phyloP scores from a whole-genome alignment of 2,329 filamentous ascomycete species.

The Elsinoe necatrix region DNA sequence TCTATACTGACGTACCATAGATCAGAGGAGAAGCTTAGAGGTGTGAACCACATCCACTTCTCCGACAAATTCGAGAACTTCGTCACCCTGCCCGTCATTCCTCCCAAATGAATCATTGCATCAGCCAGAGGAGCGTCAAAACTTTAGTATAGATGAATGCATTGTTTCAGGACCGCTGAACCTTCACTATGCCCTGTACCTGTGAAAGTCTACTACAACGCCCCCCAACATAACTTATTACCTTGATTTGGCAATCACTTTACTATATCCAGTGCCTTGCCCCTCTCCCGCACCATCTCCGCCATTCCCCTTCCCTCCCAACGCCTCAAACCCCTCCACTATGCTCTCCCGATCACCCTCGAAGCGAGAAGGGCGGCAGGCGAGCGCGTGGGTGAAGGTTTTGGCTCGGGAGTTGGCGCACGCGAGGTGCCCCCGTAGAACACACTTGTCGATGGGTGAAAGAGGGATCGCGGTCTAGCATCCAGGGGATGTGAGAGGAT shows the following conservation, averaged over 20 bases:
- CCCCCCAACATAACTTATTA: neutral
- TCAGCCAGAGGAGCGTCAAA: neutral
- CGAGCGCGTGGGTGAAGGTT: conserved; percentile 43
- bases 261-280: neutral
- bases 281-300: conserved; percentile 15
- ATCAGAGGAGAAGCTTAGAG: conserved; percentile 36
- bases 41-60: conserved; percentile 48
- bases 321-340: conserved; percentile 45
- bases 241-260: neutral
- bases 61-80: conserved; percentile 43
- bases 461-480: conserved; percentile 44
- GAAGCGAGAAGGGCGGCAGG: too few relatives aligned
- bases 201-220: neutral
- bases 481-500: conserved; percentile 52
- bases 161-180: neutral
- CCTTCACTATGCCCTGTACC: neutral
- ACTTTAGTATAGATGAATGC: neutral
- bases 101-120: conserved; percentile 26
- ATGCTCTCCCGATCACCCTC: conserved; percentile 49
- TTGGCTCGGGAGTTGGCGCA: conserved; percentile 56
- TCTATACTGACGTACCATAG: conserved; percentile 21
- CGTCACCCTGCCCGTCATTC: conserved; percentile 46
- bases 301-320: conserved; percentile 26
- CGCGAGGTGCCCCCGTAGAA: conserved; percentile 54
- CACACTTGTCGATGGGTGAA: conserved; percentile 34